Conservation (phyloP, 2,329 filamentous ascomycete species). For the Cytospora mali region DNA sequence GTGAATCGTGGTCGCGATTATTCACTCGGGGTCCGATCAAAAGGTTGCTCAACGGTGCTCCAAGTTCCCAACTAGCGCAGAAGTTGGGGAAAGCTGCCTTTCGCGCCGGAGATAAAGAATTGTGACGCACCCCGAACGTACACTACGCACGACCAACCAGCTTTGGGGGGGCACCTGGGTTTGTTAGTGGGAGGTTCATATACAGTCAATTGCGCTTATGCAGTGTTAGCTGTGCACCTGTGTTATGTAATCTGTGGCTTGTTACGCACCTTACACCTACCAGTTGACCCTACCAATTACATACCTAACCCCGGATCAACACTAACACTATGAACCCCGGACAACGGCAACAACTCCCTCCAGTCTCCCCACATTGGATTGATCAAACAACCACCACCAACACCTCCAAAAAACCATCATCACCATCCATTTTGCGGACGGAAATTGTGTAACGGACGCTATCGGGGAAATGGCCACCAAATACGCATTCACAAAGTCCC, state of each 20-base stretch:
- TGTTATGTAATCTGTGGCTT: too few relatives aligned
- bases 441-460: slow-evolving; percentile 16
- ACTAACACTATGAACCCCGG: too few relatives aligned
- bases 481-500: slow-evolving; percentile 84
- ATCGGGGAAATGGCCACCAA: slow-evolving; percentile 79
- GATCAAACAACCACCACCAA: slow-evolving; percentile 32
- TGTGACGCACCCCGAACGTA: slow-evolving; percentile 10
- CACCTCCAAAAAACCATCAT: slow-evolving; percentile 29
- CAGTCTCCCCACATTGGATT: too few relatives aligned
- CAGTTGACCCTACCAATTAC: too few relatives aligned
- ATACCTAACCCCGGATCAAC: too few relatives aligned
- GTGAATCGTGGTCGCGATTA: not conserved
- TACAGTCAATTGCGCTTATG: too few relatives aligned
- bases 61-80: slow-evolving; percentile 4
- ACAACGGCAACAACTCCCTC: too few relatives aligned
- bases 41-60: slow-evolving; percentile 8
- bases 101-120: slow-evolving; percentile 24
- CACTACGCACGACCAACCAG: too few relatives aligned
- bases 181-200: too few relatives aligned
- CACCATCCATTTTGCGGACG: not conserved
- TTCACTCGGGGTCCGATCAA: slow-evolving; percentile 24
- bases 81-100: slow-evolving; percentile 11
- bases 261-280: too few relatives aligned
- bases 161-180: too few relatives aligned
- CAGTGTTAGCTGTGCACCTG: too few relatives aligned